Percentiles rank a stretch among this genome's conserved stretches.
Evolutionary conservation across 192 early-diverging fungal species (phyloP).

Genomic region (Dissophora globulifera): DNA sequence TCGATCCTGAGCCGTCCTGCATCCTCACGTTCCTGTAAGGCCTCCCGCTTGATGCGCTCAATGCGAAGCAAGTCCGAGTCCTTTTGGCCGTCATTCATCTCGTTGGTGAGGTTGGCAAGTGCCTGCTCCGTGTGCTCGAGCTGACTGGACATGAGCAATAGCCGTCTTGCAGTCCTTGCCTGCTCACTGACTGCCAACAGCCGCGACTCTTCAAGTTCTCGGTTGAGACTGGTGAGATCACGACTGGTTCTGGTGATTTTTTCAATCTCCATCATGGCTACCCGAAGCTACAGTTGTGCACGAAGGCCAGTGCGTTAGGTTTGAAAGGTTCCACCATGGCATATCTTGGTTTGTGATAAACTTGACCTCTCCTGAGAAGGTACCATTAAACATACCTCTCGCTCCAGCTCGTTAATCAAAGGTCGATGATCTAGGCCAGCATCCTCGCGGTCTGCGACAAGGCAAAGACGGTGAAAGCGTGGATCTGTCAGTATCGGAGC

Average conservation of each 20-base stretch:
- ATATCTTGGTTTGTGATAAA: neutral
- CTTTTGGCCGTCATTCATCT: constrained; percentile 33
- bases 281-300: constrained; percentile 30
- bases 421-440: constrained; percentile 17
- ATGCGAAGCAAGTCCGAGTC: constrained; percentile 48
- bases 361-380: neutral
- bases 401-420: constrained; percentile 35
- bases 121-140: constrained; percentile 47
- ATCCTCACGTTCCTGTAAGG: constrained; percentile 46
- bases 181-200: constrained; percentile 42
- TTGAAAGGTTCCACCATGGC: neutral
- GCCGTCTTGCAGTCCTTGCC: constrained; percentile 37
- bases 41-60: constrained; percentile 47
- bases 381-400: constrained; percentile 36
- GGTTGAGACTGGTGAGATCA: constrained; percentile 32
- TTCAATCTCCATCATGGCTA: constrained; percentile 47
- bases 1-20: constrained; percentile 41
- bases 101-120: constrained; percentile 29
- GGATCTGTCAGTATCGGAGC: too few species aligned
- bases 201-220: constrained; percentile 45
- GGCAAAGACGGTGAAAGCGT: too few species aligned
- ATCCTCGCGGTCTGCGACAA: constrained; percentile 4
- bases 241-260: constrained; percentile 29
- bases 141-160: constrained; percentile 39
- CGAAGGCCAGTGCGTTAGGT: too few species aligned